These are phyloP conservation scores for Pulveroboletus sp. DNA, from an alignment of 768 basidiomycete genomes.

Conservation along the genomic window DNA sequence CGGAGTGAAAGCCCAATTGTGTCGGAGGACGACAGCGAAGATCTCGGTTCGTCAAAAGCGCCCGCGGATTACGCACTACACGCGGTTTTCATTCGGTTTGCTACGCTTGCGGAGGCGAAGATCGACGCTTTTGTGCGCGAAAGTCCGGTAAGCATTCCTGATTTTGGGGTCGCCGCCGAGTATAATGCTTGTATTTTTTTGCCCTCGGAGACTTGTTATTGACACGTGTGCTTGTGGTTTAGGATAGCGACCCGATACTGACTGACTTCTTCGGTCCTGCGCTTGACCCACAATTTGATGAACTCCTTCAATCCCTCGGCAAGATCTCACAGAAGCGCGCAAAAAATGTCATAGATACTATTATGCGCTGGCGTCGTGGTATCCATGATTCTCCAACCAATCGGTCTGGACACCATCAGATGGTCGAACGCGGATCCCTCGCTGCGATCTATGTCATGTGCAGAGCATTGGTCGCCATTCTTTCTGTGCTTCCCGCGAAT, in stretches of 20 bases:
- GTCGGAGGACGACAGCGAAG: conserved; percentile 63
- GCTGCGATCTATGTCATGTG: conserved; percentile 90
- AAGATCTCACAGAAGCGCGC: conserved; percentile 82
- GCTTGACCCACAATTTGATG: conserved; percentile 77
- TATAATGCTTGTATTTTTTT: not conserved
- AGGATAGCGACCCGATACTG: conserved; percentile 71
- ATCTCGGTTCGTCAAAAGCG: conserved; percentile 64
- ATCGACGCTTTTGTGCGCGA: conserved; percentile 71
- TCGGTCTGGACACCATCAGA: conserved; percentile 28
- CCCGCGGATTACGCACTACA: conserved; percentile 87
- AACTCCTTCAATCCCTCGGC: conserved; percentile 77
- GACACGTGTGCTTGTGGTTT: conserved; percentile 1
- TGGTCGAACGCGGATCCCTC: conserved; percentile 66
- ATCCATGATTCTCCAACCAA: conserved; percentile 57
- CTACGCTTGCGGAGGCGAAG: conserved; percentile 71
- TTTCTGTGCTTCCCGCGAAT: conserved; percentile 69
- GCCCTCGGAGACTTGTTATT: not conserved
- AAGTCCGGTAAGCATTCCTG: conserved; percentile 49
- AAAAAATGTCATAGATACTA: conserved; percentile 78
- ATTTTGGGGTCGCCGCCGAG: not conserved
- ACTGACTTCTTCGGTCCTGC: conserved; percentile 64
- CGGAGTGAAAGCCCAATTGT: conserved; percentile 48
- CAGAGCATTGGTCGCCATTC: conserved; percentile 73
- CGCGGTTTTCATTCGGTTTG: conserved; percentile 84
- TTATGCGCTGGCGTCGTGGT: conserved; percentile 80